These are phyloP conservation scores for Mycena amicta DNA, from an alignment of 768 basidiomycete genomes.

Conservation along the genomic window DNA sequence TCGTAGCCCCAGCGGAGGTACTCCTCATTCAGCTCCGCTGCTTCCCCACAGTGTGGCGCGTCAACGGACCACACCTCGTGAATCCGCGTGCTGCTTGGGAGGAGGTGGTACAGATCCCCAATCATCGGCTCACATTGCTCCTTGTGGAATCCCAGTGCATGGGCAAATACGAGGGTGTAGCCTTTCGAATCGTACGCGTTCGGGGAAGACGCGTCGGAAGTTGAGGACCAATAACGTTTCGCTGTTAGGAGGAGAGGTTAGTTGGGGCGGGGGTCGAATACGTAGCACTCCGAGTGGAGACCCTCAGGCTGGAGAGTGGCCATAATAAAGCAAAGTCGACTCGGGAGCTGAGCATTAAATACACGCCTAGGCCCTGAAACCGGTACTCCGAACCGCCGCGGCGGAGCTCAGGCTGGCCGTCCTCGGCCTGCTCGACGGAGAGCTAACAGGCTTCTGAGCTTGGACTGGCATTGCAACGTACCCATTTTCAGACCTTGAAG, in stretches of 20 bases:
- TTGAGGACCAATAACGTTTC: constrained; percentile 47
- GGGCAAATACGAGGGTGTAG: constrained; percentile 51
- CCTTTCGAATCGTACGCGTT: constrained; percentile 44
- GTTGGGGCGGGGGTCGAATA: constrained; percentile 56
- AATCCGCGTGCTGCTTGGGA: constrained; percentile 32
- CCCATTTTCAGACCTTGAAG: no score
- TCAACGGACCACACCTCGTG: constrained; percentile 55
- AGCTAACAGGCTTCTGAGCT: no score
- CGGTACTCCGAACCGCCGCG: no score
- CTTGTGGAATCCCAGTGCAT: constrained; percentile 59
- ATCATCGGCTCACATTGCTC: constrained; percentile 63
- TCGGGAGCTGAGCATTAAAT: background rate
- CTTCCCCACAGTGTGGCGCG: constrained; percentile 58
- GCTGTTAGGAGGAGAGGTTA: constrained; percentile 51
- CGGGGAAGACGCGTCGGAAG: constrained; percentile 28
- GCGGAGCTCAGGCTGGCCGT: no score
- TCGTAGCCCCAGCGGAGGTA: constrained; percentile 13
- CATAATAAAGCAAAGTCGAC: no score
- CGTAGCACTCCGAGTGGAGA: no score
- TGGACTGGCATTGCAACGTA: no score
- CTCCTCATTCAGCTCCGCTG: constrained; percentile 50
- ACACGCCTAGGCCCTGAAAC: no score
- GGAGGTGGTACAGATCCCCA: constrained; percentile 42
- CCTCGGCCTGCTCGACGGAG: no score
- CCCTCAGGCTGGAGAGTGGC: no score